Evolutionary conservation across 2,329 filamentous ascomycete genomes (phyloP).

Genomic region (Penicillium crustosum): DNA sequence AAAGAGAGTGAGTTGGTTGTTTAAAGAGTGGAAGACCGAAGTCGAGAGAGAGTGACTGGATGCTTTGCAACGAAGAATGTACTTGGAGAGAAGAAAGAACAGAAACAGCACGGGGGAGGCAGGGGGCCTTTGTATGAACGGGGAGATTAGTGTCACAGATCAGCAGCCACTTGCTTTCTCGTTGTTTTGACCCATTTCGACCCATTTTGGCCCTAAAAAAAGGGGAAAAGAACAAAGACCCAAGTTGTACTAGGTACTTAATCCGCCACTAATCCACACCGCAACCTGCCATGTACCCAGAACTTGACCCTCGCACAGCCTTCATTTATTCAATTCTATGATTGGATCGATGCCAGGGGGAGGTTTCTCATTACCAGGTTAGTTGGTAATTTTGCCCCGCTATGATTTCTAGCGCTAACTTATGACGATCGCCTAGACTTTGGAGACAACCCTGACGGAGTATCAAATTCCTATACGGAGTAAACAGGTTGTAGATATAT

Average conservation of each 20-base stretch:
- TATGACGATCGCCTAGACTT: slow-evolving; percentile 3
- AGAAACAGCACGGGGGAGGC: slow-evolving; percentile 25
- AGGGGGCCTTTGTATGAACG: slow-evolving; percentile 39
- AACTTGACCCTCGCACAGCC: slow-evolving; percentile 14
- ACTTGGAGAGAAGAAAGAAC: slow-evolving; percentile 31
- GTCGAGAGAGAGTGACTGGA: slow-evolving; percentile 40
- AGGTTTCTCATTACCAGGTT: background rate
- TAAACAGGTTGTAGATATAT: background rate
- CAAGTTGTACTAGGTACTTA: slow-evolving; percentile 10
- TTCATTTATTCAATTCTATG: slow-evolving; percentile 7
- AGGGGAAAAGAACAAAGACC: slow-evolving; percentile 6
- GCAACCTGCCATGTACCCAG: slow-evolving; percentile 10
- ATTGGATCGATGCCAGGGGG: slow-evolving; percentile 14
- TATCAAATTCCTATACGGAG: background rate
- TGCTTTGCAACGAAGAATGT: slow-evolving; percentile 35
- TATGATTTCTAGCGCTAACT: slow-evolving; percentile 3
- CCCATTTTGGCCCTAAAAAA: slow-evolving; percentile 12
- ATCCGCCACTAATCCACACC: slow-evolving; percentile 2
- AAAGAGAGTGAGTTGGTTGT: slow-evolving; percentile 17
- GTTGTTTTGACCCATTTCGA: background rate
- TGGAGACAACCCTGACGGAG: background rate
- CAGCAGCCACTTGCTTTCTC: slow-evolving; percentile 13
- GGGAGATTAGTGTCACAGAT: slow-evolving; percentile 42
- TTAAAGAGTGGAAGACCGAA: slow-evolving; percentile 48
- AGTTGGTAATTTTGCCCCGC: slow-evolving; percentile 10